Conservation (phyloP, 2,329 filamentous ascomycete species). For the Pseudogymnoascus sp. region DNA sequence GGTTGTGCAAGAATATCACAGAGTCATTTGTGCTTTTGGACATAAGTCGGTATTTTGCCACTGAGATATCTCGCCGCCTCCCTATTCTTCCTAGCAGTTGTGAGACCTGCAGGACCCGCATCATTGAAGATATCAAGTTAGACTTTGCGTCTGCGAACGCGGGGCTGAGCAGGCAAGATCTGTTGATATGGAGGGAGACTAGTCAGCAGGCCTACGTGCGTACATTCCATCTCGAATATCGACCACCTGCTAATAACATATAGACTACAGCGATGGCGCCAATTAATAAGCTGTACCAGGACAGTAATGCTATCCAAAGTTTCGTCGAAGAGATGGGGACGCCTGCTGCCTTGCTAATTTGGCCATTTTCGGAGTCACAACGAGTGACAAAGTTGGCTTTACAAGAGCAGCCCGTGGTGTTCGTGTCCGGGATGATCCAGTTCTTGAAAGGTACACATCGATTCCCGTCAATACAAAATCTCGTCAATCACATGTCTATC, state of each 20-base stretch:
- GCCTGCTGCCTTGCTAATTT: background rate
- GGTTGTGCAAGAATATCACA: too few relatives aligned
- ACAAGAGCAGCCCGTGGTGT: background rate
- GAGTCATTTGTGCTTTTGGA: background rate
- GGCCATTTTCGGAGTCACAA: background rate
- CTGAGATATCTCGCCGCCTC: background rate
- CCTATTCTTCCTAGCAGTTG: background rate
- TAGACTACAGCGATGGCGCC: background rate
- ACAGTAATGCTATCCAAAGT: background rate
- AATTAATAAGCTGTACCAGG: background rate
- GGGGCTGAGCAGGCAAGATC: background rate
- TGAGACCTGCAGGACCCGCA: background rate
- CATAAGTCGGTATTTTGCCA: background rate
- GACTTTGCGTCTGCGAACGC: background rate
- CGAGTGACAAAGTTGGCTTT: background rate
- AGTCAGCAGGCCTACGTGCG: background rate
- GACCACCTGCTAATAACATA: background rate
- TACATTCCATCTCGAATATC: background rate
- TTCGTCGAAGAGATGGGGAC: background rate
- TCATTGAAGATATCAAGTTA: background rate
- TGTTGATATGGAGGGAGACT: background rate
- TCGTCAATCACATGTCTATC: background rate
- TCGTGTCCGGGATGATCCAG: background rate
- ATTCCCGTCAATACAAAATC: background rate
- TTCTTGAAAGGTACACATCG: background rate